Evolutionary conservation across 2,329 filamentous ascomycete species (phyloP).

Genomic region (Microcera coccophila): DNA sequence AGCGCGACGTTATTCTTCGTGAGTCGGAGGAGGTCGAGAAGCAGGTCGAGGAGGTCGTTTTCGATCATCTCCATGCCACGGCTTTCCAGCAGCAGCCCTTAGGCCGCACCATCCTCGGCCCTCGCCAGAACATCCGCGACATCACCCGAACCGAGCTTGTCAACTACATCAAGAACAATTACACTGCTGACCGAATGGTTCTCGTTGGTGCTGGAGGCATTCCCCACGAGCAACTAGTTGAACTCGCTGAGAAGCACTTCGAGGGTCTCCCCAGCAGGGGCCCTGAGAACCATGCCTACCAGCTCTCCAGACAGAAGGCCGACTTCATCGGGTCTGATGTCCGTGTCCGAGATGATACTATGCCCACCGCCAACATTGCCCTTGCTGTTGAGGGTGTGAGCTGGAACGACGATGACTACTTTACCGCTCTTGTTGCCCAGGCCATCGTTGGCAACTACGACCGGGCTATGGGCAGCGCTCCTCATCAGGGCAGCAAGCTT

Average conservation of each 20-base stretch:
- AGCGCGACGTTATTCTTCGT: conserved; percentile 96
- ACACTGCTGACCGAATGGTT: conserved; percentile 99
- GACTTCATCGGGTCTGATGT: conserved; percentile 97
- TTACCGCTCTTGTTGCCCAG: conserved; percentile 94
- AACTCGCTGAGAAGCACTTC: conserved; percentile 95
- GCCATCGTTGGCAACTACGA: conserved; percentile 99
- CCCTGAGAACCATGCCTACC: conserved; percentile 68
- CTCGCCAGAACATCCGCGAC: conserved; percentile 95
- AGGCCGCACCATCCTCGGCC: conserved; percentile 94
- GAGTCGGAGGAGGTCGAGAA: conserved; percentile 99
- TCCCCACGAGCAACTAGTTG: conserved; percentile 88
- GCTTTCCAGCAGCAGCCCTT: conserved; percentile 95
- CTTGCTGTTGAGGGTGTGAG: conserved; percentile 98
- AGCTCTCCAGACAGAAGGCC: conserved; percentile 80
- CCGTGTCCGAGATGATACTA: conserved; percentile 90
- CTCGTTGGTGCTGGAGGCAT: conserved; percentile 93
- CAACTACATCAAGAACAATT: conserved; percentile 99
- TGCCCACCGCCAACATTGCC: conserved; percentile 94
- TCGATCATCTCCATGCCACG: conserved; percentile 97
- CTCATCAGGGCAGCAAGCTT: conserved; percentile 97
- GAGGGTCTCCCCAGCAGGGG: conserved; percentile 70
- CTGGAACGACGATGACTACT: conserved; percentile 99
- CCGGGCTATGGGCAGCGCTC: conserved; percentile 95
- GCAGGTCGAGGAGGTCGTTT: conserved; percentile 98
- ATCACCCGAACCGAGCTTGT: conserved; percentile 87